These are phyloP conservation scores for Sicyos edulis DNA, from an alignment of 306 rosid species.

Conservation along the genomic window DNA sequence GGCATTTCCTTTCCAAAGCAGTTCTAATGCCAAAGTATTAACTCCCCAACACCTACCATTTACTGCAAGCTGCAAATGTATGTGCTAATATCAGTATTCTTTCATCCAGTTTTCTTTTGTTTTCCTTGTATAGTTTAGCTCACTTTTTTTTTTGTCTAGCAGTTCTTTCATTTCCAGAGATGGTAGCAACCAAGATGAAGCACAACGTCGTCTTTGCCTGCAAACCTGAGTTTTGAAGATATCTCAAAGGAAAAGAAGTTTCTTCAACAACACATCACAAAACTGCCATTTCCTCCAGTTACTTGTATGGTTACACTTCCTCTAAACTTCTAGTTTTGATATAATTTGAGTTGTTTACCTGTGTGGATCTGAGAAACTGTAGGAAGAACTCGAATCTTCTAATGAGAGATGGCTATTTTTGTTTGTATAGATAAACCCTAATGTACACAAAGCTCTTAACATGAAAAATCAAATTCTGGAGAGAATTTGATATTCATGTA, in stretches of 20 bases:
- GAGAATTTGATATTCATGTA: not conserved
- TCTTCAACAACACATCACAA: slow-evolving; percentile 21
- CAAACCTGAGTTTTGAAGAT: slow-evolving; percentile 24
- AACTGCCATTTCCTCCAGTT: slow-evolving; percentile 97
- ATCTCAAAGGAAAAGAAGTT: slow-evolving; percentile 15
- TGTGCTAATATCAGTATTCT: not conserved
- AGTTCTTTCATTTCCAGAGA: slow-evolving; percentile 13
- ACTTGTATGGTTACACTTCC: slow-evolving; percentile 71
- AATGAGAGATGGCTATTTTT: not conserved
- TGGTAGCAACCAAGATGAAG: not conserved
- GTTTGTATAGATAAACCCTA: not conserved
- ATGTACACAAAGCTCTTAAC: not conserved
- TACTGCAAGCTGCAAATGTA: slow-evolving; percentile 5
- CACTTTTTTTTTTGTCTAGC: not conserved
- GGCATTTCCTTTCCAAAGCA: not conserved
- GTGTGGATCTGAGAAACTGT: slow-evolving; percentile 17
- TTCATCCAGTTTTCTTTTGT: not conserved
- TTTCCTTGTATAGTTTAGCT: not conserved
- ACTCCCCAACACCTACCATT: not conserved
- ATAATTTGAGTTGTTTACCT: slow-evolving; percentile 28
- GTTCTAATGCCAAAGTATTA: not conserved
- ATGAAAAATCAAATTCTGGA: not conserved
- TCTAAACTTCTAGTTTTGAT: not conserved
- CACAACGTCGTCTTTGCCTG: not conserved
- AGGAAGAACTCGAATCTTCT: not conserved